A percentile compares a stretch with the other conserved stretches of the same genome.
phyloP scores from a whole-genome alignment of 2,329 filamentous ascomycete species.

The Pseudopithomyces chartarum region DNA sequence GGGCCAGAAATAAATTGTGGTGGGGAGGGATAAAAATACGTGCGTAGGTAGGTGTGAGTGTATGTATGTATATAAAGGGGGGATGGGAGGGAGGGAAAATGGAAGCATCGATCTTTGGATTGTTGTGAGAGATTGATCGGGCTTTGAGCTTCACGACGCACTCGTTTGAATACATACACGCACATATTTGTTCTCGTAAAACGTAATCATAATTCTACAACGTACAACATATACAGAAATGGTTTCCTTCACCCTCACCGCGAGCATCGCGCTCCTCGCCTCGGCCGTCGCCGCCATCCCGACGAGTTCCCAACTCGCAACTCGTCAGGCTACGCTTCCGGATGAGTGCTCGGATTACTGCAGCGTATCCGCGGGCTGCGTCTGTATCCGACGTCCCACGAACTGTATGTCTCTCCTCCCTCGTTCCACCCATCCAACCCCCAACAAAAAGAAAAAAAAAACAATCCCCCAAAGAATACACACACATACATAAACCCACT shows the following conservation, averaged over 20 bases:
- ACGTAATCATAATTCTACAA: too few species aligned
- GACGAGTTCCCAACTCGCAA: constrained; percentile 4
- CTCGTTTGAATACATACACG: background rate
- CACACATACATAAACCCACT: background rate
- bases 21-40: background rate
- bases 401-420: constrained; percentile 19
- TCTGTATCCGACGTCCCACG: constrained; percentile 26
- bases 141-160: constrained; percentile 7
- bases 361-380: constrained; percentile 24
- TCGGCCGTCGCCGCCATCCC: constrained; percentile 13
- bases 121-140: background rate
- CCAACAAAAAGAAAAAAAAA: too few species aligned
- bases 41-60: background rate
- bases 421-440: background rate
- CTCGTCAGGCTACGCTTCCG: constrained; percentile 19
- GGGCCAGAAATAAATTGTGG: background rate
- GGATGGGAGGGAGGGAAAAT: too few species aligned
- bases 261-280: constrained; percentile 18
- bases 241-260: constrained; percentile 20
- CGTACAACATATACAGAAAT: constrained; percentile 12
- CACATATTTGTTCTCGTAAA: too few species aligned
- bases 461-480: too few species aligned
- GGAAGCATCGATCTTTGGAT: too few species aligned
- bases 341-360: constrained; percentile 25
- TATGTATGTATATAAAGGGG: too few species aligned